Conservation (phyloP, 768 basidiomycete genomes). For the Termitomyces sp. region DNA sequence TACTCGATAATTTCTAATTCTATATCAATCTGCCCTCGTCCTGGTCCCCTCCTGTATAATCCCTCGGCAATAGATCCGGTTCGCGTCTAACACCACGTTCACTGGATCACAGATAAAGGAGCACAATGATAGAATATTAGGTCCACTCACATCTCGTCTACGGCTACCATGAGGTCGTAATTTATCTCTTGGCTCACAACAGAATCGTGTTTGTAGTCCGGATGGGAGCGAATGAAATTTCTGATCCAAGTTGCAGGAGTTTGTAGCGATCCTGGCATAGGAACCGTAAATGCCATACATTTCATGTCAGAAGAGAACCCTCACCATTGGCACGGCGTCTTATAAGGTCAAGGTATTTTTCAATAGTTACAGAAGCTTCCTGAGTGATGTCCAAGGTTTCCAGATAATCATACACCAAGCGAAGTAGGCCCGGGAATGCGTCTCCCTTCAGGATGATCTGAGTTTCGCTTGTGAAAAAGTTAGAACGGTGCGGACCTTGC, state of each 20-base stretch:
- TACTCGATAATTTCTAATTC: slow-evolving; percentile 1
- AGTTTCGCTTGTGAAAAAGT: not conserved
- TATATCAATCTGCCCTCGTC: slow-evolving; percentile 38
- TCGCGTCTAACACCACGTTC: slow-evolving; percentile 62
- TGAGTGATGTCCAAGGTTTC: slow-evolving; percentile 77
- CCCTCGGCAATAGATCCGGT: slow-evolving; percentile 56
- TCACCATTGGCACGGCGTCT: slow-evolving; percentile 74
- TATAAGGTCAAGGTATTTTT: slow-evolving; percentile 77
- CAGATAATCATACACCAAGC: slow-evolving; percentile 78
- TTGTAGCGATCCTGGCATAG: slow-evolving; percentile 56
- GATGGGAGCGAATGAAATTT: slow-evolving; percentile 85
- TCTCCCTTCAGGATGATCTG: slow-evolving; percentile 36
- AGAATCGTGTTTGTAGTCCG: slow-evolving; percentile 90
- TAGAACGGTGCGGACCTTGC: slow-evolving; percentile 50
- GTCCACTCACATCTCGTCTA: slow-evolving; percentile 83
- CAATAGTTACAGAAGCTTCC: slow-evolving; percentile 53
- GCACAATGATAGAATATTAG: not conserved
- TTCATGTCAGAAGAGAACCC: slow-evolving; percentile 15
- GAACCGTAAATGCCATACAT: not conserved
- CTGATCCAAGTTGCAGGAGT: slow-evolving; percentile 95
- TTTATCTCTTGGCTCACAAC: slow-evolving; percentile 88
- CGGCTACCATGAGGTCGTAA: slow-evolving; percentile 83
- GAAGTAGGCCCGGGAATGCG: slow-evolving; percentile 74
- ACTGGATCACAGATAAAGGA: slow-evolving; percentile 25
- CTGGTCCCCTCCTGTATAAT: slow-evolving; percentile 44